Evolutionary conservation across 345 rosid species (phyloP), one percentile per base, ranked within the genome.

Genomic region (Nephelium lappaceum): DNA sequence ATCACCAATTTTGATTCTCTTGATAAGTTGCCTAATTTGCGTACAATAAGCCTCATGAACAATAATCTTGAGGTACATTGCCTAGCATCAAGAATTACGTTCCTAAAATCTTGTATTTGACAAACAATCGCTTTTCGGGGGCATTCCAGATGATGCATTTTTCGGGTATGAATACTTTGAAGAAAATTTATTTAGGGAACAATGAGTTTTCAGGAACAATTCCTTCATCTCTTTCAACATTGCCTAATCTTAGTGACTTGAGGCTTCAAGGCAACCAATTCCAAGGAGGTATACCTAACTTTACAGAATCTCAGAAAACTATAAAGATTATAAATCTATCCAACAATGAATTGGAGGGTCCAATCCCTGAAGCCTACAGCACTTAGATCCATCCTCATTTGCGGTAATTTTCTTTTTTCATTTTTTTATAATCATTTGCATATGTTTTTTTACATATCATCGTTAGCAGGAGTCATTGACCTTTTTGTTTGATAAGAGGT

Each of bases 41-140:
- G 96, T 11, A 87, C 90, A 3, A 11, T 93, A 45, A 90, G 95
- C 81, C 85, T 93, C 19, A 89, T 89, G 98, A 87, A 93, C 86
- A 93, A 93, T 45, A 24, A 83, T 19, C 85, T 93, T 39, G 83
- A 0, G 98, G 96, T 15, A 72, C 84, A 47, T 71, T 92, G 78
- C 98, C 96, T 8, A 66, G 84, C 0, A 71, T 93, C 38, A 89
- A 78, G 82, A 87, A 76, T 60, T 93, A 2, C 76, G 79, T 18
- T 86, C 1, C 51, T 93, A 47, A 92, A 88, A 76, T 78, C 93
- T 14, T 93, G 81, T 93, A 81, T 73, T 78, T 93, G 63, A 89
- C 98, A 11, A 88, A 92, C 71, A 93, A 93, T 77, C 63, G 81
- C 4, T 87, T 93, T 75, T 41, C 86, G 1, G 95, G 95, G 27